Evolutionary conservation across 2,329 filamentous ascomycete genomes (phyloP).

Genomic region (Penicillium sp.): DNA sequence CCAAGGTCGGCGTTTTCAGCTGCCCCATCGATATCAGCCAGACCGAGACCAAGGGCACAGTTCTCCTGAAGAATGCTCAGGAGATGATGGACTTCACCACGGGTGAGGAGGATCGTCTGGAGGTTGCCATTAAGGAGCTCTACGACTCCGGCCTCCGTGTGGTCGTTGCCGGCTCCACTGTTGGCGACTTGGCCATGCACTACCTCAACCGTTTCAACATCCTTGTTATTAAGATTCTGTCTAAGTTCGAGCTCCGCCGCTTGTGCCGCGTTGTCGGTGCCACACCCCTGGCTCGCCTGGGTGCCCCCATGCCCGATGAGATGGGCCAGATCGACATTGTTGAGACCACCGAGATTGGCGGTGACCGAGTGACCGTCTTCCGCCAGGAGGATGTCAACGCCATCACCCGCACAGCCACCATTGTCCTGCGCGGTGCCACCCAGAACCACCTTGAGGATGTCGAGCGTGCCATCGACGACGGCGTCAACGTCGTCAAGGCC

Average conservation of each 20-base stretch:
- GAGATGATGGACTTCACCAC: slow-evolving; percentile 99
- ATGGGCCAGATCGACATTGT: slow-evolving; percentile 95
- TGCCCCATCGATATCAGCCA: slow-evolving; percentile 94
- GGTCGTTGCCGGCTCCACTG: slow-evolving; percentile 85
- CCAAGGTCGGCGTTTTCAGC: slow-evolving; percentile 95
- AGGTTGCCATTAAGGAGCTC: slow-evolving; percentile 89
- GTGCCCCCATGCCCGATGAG: slow-evolving; percentile 99
- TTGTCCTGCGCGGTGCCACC: slow-evolving; percentile 91
- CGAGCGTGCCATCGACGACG: slow-evolving; percentile 94
- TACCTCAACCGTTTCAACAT: slow-evolving; percentile 98
- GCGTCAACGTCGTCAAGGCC: slow-evolving; percentile 97
- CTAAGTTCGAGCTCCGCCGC: slow-evolving; percentile 94
- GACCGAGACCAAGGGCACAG: slow-evolving; percentile 98
- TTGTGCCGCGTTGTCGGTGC: slow-evolving; percentile 95
- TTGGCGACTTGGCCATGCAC: slow-evolving; percentile 93
- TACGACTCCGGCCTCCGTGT: slow-evolving; percentile 92
- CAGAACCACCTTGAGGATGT: slow-evolving; percentile 98
- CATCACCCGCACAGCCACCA: slow-evolving; percentile 84
- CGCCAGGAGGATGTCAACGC: slow-evolving; percentile 80
- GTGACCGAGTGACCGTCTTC: slow-evolving; percentile 97
- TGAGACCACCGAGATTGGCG: slow-evolving; percentile 95
- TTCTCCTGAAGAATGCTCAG: slow-evolving; percentile 92
- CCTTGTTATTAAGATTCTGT: slow-evolving; percentile 92
- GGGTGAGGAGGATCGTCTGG: slow-evolving; percentile 90
- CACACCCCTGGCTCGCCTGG: slow-evolving; percentile 90